Evolutionary conservation across 345 rosid species (phyloP).

Genomic region (Salix arbutifolia): DNA sequence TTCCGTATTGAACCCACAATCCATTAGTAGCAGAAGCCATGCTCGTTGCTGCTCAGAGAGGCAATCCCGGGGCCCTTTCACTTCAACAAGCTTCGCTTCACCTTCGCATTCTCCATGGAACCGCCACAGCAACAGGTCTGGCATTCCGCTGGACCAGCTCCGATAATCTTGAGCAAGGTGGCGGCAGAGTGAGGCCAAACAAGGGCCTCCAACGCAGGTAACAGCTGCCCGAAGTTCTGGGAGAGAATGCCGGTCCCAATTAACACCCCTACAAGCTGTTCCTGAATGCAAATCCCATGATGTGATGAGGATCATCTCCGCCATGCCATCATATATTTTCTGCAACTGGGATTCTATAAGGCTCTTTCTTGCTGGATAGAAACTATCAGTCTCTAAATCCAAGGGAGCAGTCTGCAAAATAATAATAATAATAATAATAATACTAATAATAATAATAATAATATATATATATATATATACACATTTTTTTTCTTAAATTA

Average conservation of each 20-base stretch:
- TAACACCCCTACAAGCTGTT: conserved; percentile 72
- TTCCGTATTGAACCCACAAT: conserved; percentile 74
- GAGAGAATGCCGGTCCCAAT: conserved; percentile 71
- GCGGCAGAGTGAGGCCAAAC: conserved; percentile 71
- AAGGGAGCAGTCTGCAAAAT: conserved; percentile 71
- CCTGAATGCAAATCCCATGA: conserved; percentile 72
- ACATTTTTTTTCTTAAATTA: neutral
- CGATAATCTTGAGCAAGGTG: conserved; percentile 71
- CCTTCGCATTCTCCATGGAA: conserved; percentile 71
- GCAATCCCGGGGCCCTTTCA: conserved; percentile 73
- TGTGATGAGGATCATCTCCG: conserved; percentile 70
- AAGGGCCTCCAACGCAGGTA: conserved; percentile 62
- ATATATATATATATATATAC: too few relatives aligned
- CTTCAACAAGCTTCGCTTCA: conserved; percentile 96
- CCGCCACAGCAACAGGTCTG: conserved; percentile 85
- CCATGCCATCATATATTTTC: conserved; percentile 63
- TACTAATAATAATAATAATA: neutral
- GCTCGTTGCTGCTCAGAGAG: conserved; percentile 94
- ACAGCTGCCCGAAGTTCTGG: conserved; percentile 79
- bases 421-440: neutral
- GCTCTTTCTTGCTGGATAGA: conserved; percentile 52
- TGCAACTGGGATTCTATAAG: conserved; percentile 54
- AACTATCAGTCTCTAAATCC: conserved; percentile 71
- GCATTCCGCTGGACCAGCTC: conserved; percentile 98
- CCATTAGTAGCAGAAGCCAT: conserved; percentile 78